Evolutionary conservation across 1,284 basidiomycete species (phyloP), one percentile per base, ranked within the genome.

Genomic region (Malassezia yamatoensis): DNA sequence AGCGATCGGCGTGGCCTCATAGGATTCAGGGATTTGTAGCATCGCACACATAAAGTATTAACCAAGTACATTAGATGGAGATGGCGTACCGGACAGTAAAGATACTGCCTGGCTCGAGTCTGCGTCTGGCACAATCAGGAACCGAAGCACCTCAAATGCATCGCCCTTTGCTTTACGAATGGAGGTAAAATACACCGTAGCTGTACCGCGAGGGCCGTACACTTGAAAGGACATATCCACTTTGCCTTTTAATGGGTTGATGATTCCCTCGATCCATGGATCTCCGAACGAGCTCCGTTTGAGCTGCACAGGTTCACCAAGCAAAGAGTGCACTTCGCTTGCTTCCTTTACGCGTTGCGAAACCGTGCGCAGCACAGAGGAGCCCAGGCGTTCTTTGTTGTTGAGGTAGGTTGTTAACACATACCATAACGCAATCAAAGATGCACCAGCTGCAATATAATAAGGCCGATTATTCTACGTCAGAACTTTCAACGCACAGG

Each of bases 171-270:
- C 33, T 11, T 54, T 59, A 2, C 68, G 48, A 3, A 70, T 60
- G 2, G 61, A 64, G 3, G 68, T 68, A 33, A 70, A 70, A 49
- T 70, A 70, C 2, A 65, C 67, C 1, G 63, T 67, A 0, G 54
- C 68, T 1, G 45, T 37, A 24, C 60, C 57, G 6, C 29, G 34
- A 6, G 59, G 56, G 4, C 62, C 62, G 29, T 59, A 42, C 32
- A 70, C 54, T 34, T 59, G 51, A 51, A 70, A 70, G 24, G 51
- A 54, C 24, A 70, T 49, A 42, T 70, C 68, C 0, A 70, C 64
- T 6, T 64, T 48, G 15, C 68, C 68, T 47, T 68, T 64, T 57
- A 70, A 62, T 51, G 66, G 68, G 38, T 68, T 70, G 33, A 65
- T 64, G 4, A 58, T 45, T 8, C 68, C 68, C 4, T 60, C 54